Evolutionary conservation across 208 protist genomes (phyloP), one percentile per base, ranked within the genome.

Genomic region (Leishmania aethiopica): DNA sequence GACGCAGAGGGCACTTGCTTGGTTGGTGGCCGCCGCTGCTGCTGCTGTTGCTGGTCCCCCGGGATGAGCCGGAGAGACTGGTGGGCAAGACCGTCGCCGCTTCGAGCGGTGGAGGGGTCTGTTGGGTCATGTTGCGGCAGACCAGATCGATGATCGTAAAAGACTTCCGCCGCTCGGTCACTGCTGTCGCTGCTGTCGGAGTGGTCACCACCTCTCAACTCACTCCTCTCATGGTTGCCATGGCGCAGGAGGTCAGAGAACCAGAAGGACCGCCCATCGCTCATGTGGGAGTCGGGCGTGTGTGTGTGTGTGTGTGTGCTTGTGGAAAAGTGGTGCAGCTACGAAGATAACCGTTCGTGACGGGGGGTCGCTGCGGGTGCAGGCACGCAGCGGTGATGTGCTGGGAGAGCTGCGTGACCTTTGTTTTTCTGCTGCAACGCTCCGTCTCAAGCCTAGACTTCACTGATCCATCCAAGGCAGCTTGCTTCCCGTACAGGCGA

Each of bases 141-240:
- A 28, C 59, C 74, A 3, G 35, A 51, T 1, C 64, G 55, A 7
- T 86, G 77, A 32, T 86, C 83, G 55, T 86, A 82, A 60, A 76
- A 76, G 11, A 86, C 78, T 22, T 82, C 78, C 47, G 35, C 78
- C 3, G 62, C 1, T 15, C 32, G 42, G 70, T 78, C 59, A 42
- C 53, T 69, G 57, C 62, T 66, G 40, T 78, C 72, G 6, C 32
- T 57, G 28, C 40, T 57, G 60, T 78, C 53, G 37, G 55, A 59
- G 47, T 66, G 57, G 62, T 49, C 28, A 51, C 42, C 37, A 7
- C 45, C 42, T 49, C 28, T 32, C 25, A 55, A 17, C 35, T 40
- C 3, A 13, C 10, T 55, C 32, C 13, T 45, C 49, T 13, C 5
- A 28, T 10, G n/a, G 37, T 45, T 66, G 19, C 1, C 60, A 57